phyloP scores from a whole-genome alignment of 108 stramenopile species.

The Aureococcus anophagefferens region DNA sequence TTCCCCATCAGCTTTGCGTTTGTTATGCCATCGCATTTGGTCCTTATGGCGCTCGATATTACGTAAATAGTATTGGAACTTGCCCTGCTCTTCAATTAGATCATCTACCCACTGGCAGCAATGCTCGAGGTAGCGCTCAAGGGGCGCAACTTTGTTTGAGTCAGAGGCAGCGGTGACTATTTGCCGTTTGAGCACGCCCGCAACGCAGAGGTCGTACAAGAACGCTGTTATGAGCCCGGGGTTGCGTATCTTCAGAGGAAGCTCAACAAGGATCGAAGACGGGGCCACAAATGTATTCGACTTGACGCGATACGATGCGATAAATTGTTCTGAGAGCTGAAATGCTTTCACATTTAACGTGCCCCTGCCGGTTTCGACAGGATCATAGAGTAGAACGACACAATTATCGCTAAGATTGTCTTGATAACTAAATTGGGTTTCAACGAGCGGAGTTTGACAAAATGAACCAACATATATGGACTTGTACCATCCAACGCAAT shows the following conservation, averaged over 20 bases:
- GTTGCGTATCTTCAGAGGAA: slow-evolving; percentile 79
- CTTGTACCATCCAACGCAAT: slow-evolving; percentile 98
- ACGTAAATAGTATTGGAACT: slow-evolving; percentile 70
- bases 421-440: slow-evolving; percentile 86
- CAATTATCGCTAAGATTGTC: slow-evolving; percentile 84
- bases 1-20: slow-evolving; percentile 15
- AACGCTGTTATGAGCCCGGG: slow-evolving; percentile 71
- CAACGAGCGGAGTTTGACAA: slow-evolving; percentile 70
- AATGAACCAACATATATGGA: slow-evolving; percentile 88
- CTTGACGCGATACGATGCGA: neutral
- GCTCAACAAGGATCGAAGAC: slow-evolving; percentile 76
- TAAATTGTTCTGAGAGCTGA: slow-evolving; percentile 64
- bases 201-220: slow-evolving; percentile 46
- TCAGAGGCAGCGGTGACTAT: slow-evolving; percentile 55
- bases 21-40: slow-evolving; percentile 14
- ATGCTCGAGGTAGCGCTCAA: slow-evolving; percentile 90
- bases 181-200: neutral
- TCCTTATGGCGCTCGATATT: slow-evolving; percentile 43
- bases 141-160: slow-evolving; percentile 59
- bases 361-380: slow-evolving; percentile 79
- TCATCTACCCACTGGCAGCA: slow-evolving; percentile 90
- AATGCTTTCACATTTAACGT: slow-evolving; percentile 79
- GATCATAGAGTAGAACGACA: slow-evolving; percentile 93
- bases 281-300: slow-evolving; percentile 62
- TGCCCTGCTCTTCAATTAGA: slow-evolving; percentile 72